These are phyloP conservation scores for Globisporangium barbulae DNA, from an alignment of 352 stramenopile species.

Conservation along the genomic window DNA sequence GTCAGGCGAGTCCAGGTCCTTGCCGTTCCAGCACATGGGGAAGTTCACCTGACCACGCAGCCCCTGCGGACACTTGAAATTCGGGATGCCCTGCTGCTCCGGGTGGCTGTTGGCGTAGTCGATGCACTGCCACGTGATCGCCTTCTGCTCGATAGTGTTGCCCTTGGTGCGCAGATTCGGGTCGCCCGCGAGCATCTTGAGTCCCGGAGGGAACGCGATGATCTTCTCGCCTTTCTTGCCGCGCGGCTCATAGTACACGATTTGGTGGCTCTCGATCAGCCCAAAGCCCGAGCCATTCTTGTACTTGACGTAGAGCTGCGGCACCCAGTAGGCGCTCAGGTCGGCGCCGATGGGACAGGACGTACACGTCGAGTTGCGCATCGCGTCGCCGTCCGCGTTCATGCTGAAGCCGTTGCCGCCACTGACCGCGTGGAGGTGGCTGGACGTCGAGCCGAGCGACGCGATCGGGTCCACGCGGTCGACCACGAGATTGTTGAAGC, in stretches of 20 bases:
- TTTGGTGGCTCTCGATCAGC: constrained; percentile 47
- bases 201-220: constrained; percentile 36
- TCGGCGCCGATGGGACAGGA: constrained; percentile 47
- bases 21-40: constrained; percentile 51
- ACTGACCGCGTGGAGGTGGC: constrained; percentile 41
- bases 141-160: constrained; percentile 35
- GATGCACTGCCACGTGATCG: constrained; percentile 46
- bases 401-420: constrained; percentile 51
- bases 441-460: constrained; percentile 19
- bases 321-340: constrained; percentile 51
- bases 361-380: constrained; percentile 43
- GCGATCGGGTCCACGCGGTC: constrained; percentile 49
- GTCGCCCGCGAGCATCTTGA: constrained; percentile 51
- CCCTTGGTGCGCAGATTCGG: constrained; percentile 27
- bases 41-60: constrained; percentile 55
- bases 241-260: constrained; percentile 48
- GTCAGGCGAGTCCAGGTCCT: constrained; percentile 40
- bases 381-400: constrained; percentile 30
- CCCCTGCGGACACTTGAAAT: constrained; percentile 39
- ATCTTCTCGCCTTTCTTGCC: constrained; percentile 31
- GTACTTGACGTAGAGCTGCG: constrained; percentile 48
- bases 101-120: constrained; percentile 38
- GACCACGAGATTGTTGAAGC: constrained; percentile 54
- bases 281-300: constrained; percentile 55
- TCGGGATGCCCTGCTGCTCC: constrained; percentile 44